Conservation (phyloP, 495 filamentous ascomycete genomes). For the Pyrenula aspistea region DNA sequence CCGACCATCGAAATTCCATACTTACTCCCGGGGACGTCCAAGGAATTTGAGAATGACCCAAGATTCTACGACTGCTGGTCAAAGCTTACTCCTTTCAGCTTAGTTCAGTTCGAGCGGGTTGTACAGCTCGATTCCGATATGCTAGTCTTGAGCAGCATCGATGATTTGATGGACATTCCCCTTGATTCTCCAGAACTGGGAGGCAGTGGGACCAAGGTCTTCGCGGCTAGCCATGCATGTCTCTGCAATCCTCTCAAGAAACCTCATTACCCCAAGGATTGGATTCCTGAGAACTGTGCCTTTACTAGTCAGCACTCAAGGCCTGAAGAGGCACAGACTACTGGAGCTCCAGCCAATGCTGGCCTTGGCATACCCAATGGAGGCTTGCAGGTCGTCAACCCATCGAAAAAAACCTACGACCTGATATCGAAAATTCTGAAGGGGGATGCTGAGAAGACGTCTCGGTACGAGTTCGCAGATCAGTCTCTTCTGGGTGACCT, state of each 20-base stretch:
- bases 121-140: slow-evolving; percentile 80
- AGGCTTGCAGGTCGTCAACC: slow-evolving; percentile 62
- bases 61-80: slow-evolving; percentile 78
- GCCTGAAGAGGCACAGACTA: slow-evolving; percentile 43
- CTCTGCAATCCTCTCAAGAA: slow-evolving; percentile 69
- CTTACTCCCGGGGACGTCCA: neutral
- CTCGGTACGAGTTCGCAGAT: slow-evolving; percentile 61
- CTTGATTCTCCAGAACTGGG: slow-evolving; percentile 42
- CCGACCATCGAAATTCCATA: neutral
- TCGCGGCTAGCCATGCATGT: slow-evolving; percentile 68
- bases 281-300: slow-evolving; percentile 63
- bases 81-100: slow-evolving; percentile 66
- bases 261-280: slow-evolving; percentile 61
- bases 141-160: slow-evolving; percentile 68
- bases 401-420: slow-evolving; percentile 40
- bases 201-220: slow-evolving; percentile 46
- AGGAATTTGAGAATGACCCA: slow-evolving; percentile 38
- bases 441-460: slow-evolving; percentile 22
- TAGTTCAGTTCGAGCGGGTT: slow-evolving; percentile 58
- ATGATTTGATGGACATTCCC: slow-evolving; percentile 68
- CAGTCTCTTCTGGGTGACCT: slow-evolving; percentile 58
- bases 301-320: slow-evolving; percentile 55
- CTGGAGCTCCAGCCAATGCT: slow-evolving; percentile 34
- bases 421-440: slow-evolving; percentile 29
- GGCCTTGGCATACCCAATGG: slow-evolving; percentile 60